These are phyloP conservation scores for Saccharomycodes ludwigii DNA, from an alignment of 805 yeast genomes.

Conservation along the genomic window DNA sequence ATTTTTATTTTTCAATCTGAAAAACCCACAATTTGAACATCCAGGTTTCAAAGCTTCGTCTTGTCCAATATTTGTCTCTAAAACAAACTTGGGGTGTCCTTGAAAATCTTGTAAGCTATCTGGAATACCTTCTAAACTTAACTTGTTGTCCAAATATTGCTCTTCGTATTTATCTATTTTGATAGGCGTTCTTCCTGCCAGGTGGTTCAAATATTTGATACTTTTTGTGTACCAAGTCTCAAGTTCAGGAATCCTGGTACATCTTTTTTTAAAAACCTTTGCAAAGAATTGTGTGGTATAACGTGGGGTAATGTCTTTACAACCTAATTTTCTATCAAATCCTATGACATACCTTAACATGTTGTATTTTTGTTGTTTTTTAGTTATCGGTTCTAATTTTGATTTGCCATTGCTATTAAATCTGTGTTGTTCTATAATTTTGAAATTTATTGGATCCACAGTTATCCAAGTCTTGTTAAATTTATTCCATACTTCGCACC, in stretches of 20 bases:
- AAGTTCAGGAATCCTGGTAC: slow-evolving; percentile 47
- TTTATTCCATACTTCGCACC: slow-evolving; percentile 92
- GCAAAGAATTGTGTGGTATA: slow-evolving; percentile 54
- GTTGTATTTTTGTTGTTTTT: slow-evolving; percentile 36
- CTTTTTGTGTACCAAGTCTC: slow-evolving; percentile 49
- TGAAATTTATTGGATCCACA: slow-evolving; percentile 64
- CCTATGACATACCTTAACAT: slow-evolving; percentile 67
- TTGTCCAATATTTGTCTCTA: slow-evolving; percentile 51
- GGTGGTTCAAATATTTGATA: slow-evolving; percentile 14
- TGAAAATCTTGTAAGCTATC: slow-evolving; percentile 69
- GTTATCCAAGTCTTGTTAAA: slow-evolving; percentile 67
- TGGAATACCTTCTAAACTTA: slow-evolving; percentile 78
- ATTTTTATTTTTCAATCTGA: slow-evolving; percentile 34
- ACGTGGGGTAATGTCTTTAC: slow-evolving; percentile 75
- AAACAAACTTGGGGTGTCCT: slow-evolving; percentile 75
- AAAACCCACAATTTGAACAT: slow-evolving; percentile 55
- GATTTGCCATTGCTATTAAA: slow-evolving; percentile 30
- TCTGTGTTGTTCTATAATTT: slow-evolving; percentile 50
- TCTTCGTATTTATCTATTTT: slow-evolving; percentile 26
- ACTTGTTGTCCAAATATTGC: slow-evolving; percentile 29
- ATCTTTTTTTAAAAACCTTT: slow-evolving; percentile 60
- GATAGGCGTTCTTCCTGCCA: slow-evolving; percentile 13
- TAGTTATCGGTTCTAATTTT: slow-evolving; percentile 60
- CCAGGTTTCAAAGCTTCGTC: slow-evolving; percentile 63
- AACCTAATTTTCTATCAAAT: slow-evolving; percentile 50